These are phyloP conservation scores for Gracilaria caudata DNA, from an alignment of 23 red algal genomes.

Conservation along the genomic window DNA sequence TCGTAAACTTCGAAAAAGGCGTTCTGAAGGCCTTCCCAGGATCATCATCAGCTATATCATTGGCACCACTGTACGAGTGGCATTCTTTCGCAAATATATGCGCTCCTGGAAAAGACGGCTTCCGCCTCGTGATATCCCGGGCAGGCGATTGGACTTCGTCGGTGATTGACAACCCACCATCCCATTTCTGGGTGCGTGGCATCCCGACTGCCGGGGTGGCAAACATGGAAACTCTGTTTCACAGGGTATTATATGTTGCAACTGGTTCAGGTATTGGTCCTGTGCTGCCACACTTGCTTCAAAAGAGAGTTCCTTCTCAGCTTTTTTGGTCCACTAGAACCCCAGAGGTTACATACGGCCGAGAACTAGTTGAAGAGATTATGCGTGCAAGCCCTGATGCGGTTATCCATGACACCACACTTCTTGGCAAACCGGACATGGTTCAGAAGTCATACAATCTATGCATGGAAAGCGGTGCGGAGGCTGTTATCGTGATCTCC, in stretches of 20 bases:
- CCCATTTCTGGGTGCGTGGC: conserved; percentile 37
- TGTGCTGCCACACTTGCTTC: conserved; percentile 20
- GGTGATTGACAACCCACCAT: conserved; percentile 24
- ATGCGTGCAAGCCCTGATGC: not conserved
- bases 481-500: conserved; percentile 23
- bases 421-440: conserved; percentile 34
- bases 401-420: conserved; percentile 23
- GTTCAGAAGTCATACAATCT: conserved; percentile 29
- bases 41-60: conserved; percentile 22
- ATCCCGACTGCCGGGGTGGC: conserved; percentile 34
- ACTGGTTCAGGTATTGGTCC: conserved; percentile 38
- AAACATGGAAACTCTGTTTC: conserved; percentile 45
- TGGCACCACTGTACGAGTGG: conserved; percentile 22
- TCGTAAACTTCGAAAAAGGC: conserved; percentile 17
- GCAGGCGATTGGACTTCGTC: conserved; percentile 38
- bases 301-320: conserved; percentile 23
- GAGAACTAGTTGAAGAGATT: conserved; percentile 19
- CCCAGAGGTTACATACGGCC: conserved; percentile 20
- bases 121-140: conserved; percentile 33
- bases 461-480: not conserved
- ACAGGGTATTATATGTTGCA: conserved; percentile 14
- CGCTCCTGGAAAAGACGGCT: conserved; percentile 20
- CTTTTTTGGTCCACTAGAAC: conserved; percentile 35
- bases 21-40: conserved; percentile 12
- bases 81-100: conserved; percentile 36